Evolutionary conservation across 192 early-diverging fungal genomes (phyloP), one percentile per base, ranked within the genome.

Genomic region (Entomortierella lignicola): DNA sequence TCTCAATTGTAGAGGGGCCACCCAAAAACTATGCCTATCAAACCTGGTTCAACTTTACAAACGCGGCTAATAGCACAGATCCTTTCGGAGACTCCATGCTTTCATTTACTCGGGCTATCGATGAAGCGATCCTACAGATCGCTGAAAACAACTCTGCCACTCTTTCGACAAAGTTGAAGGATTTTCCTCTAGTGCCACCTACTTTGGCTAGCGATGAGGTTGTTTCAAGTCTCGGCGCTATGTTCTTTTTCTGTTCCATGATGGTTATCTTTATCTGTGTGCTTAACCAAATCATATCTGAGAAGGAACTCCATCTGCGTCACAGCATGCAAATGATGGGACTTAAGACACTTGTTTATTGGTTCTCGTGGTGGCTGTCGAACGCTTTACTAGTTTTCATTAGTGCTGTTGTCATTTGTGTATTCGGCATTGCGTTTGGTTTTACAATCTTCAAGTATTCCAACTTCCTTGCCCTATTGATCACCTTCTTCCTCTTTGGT

Each of bases 241-340:
- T 85, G 69, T 89, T 88, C 82, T 87, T 86, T 47, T 89, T 89
- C 52, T 88, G 87, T 58, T 79, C 83, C 13, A 77, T 81, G 48
- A 88, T 89, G 86, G 71, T 88, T 44, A 85, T 89, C 57, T 87
- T 87, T 43, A 85, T 86, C 72, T 70, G 64, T 47, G 71, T 85
- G 32, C 82, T 94, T 44, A 90, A 92, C 66, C 88, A 87, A 30
- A 89, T 94, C 53, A 92, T 94, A 0, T 73, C 86, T 18, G 93
- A 94, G 68, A 93, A 94, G 72, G 93, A 94, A 60, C 68, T 71
- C 29, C 89, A 92, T 55, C 70, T 94, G 65, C 85, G 89, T 17
- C 88, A 89, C 62, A 87, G 85, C 50, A 90, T 94, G 88, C 85
- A 92, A 31, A 91, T 93, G 86, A 92, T 94, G 91, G 93, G 93